Percentiles rank a stretch among this genome's conserved stretches.
phyloP scores from a whole-genome alignment of 208 protist genomes.

The Leishmania lainsoni region DNA sequence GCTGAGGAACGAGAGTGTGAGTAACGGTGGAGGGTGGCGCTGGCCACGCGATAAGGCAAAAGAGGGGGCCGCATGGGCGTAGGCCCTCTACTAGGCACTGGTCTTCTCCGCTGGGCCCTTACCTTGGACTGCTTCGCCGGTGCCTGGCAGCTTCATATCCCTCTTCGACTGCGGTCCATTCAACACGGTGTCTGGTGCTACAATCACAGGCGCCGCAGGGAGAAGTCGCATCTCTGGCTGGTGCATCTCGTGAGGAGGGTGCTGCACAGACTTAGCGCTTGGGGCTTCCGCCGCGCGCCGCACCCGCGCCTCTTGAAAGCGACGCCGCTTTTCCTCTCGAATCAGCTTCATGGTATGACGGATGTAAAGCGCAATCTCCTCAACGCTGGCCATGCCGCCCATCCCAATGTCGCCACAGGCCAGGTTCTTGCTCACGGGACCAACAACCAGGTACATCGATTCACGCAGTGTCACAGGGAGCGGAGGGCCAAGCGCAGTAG shows the following conservation, averaged over 20 bases:
- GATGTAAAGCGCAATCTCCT: constrained; percentile 74
- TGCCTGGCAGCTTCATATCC: neutral
- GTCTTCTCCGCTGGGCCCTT: neutral
- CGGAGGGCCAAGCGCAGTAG: neutral
- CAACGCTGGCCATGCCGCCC: constrained; percentile 91
- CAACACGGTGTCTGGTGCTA: neutral
- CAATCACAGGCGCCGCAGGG: neutral
- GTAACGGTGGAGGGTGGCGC: neutral
- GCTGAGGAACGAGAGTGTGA: neutral
- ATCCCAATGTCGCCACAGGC: constrained; percentile 95
- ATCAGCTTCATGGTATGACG: constrained; percentile 70
- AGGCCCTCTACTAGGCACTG: neutral
- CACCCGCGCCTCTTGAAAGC: constrained; percentile 12
- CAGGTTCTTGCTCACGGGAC: constrained; percentile 90
- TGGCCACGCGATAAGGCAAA: neutral
- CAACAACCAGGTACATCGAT: constrained; percentile 85
- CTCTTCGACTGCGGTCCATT: neutral
- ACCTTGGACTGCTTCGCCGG: neutral
- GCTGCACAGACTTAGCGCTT: neutral
- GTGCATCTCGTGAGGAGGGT: neutral
- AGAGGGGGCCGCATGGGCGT: neutral
- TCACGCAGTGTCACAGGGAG: constrained; percentile 46
- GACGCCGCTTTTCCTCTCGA: constrained; percentile 40
- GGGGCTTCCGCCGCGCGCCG: neutral
- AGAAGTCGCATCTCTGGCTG: neutral